Percentiles rank a stretch among this genome's conserved stretches.
phyloP scores from a whole-genome alignment of 1,284 basidiomycete species.

The Rhodotorula sp. region DNA sequence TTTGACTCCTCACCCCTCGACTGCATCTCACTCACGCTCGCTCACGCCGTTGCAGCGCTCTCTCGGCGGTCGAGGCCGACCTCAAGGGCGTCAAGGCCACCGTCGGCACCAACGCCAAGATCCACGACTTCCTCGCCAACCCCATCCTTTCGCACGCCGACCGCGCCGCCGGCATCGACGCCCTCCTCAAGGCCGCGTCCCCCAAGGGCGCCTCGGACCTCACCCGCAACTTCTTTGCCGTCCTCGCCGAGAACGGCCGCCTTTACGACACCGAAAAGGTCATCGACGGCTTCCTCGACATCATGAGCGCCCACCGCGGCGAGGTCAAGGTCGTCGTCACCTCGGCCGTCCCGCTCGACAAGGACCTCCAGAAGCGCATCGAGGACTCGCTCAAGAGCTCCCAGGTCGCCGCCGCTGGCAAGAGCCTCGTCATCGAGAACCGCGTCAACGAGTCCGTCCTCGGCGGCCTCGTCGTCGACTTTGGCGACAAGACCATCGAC shows the following conservation, averaged over 20 bases:
- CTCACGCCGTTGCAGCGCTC: slow-evolving; percentile 50
- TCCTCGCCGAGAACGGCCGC: slow-evolving; percentile 93
- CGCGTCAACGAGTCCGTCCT: slow-evolving; percentile 85
- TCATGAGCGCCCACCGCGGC: slow-evolving; percentile 84
- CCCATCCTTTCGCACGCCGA: slow-evolving; percentile 76
- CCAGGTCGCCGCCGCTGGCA: slow-evolving; percentile 77
- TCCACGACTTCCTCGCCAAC: slow-evolving; percentile 47
- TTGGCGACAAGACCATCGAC: slow-evolving; percentile 97
- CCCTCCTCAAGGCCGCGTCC: slow-evolving; percentile 59
- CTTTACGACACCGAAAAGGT: slow-evolving; percentile 80
- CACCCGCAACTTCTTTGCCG: slow-evolving; percentile 87
- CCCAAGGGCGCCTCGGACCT: slow-evolving; percentile 63
- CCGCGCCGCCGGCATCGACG: slow-evolving; percentile 67
- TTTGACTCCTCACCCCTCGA: too few relatives aligned
- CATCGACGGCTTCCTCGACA: slow-evolving; percentile 86
- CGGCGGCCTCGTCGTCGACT: slow-evolving; percentile 87
- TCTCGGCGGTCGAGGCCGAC: slow-evolving; percentile 81
- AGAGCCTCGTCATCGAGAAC: slow-evolving; percentile 82
- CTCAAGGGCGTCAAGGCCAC: slow-evolving; percentile 57
- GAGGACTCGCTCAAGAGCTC: slow-evolving; percentile 83
- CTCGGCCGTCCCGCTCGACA: slow-evolving; percentile 70
- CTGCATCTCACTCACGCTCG: background rate
- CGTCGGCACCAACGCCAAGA: slow-evolving; percentile 26
- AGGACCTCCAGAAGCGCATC: slow-evolving; percentile 69
- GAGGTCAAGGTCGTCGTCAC: slow-evolving; percentile 93